Conservation (phyloP, 306 rosid species). For the Senna tora region DNA sequence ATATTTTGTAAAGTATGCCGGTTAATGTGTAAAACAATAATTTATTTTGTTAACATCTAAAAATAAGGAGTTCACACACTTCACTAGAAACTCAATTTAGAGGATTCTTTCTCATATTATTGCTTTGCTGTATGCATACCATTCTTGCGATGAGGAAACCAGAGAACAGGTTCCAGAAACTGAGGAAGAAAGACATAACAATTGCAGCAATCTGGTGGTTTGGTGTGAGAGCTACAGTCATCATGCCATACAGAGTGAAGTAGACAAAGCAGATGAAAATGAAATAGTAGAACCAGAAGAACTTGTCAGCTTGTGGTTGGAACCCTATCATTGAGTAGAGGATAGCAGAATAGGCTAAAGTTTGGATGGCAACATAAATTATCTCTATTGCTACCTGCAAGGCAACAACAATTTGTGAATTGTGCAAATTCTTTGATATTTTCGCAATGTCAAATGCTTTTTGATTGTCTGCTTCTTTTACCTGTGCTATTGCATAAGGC, state of each 20-base stretch:
- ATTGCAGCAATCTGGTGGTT: constrained; percentile 44
- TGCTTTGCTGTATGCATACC: background rate
- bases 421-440: background rate
- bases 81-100: too few relatives aligned
- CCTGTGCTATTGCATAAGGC: constrained; percentile 47
- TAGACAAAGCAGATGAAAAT: constrained; percentile 31
- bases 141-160: constrained; percentile 42
- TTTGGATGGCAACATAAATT: constrained; percentile 39
- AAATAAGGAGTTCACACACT: too few relatives aligned
- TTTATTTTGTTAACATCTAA: too few relatives aligned
- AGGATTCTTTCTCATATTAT: too few relatives aligned
- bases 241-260: constrained; percentile 48
- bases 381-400: constrained; percentile 40
- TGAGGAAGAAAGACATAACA: constrained; percentile 42
- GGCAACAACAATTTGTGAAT: background rate
- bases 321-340: constrained; percentile 45
- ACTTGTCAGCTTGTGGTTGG: constrained; percentile 17
- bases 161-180: constrained; percentile 45
- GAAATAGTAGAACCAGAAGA: constrained; percentile 47
- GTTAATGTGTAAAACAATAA: too few relatives aligned
- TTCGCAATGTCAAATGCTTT: background rate
- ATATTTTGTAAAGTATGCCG: too few relatives aligned
- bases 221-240: constrained; percentile 47
- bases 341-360: constrained; percentile 33
- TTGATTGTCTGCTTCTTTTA: background rate